Evolutionary conservation across 176 grass and related monocot genomes (phyloP).

Genomic region (Carex scoparia): DNA sequence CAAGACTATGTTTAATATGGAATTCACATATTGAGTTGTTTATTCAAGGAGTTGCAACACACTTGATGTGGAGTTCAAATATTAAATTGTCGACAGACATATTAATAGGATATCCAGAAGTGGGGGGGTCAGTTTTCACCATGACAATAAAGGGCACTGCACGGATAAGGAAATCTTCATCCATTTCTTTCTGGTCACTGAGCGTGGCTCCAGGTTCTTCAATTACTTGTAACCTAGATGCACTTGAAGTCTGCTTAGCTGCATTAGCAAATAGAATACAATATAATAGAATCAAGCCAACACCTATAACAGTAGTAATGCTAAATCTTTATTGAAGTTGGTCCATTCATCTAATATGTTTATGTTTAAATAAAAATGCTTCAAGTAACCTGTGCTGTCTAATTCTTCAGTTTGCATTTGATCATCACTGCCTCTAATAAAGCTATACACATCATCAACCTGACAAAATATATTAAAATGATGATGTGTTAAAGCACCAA

Average conservation of each 20-base stretch:
- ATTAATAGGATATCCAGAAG: neutral
- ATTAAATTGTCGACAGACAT: neutral
- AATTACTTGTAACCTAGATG: conserved; percentile 9
- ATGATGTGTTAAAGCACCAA: neutral
- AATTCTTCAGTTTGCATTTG: conserved; percentile 20
- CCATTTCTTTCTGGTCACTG: conserved; percentile 25
- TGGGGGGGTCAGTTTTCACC: conserved; percentile 15
- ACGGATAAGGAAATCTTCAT: conserved; percentile 60
- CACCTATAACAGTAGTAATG: neutral
- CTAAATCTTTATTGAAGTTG: neutral
- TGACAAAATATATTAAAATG: conserved; percentile 43
- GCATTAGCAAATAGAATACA: conserved; percentile 32
- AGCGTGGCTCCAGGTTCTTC: conserved; percentile 21
- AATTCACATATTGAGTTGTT: neutral
- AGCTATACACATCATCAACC: conserved; percentile 75
- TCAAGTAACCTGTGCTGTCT: conserved; percentile 14
- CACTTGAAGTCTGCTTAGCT: conserved; percentile 29
- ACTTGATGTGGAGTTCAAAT: neutral
- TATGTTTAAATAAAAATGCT: neutral
- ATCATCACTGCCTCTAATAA: conserved; percentile 38
- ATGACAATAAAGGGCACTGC: conserved; percentile 65
- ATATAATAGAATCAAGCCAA: conserved; percentile 22
- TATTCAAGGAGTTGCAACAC: neutral
- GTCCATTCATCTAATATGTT: conserved; percentile 11
- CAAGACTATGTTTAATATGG: neutral